Base-by-base conservation (phyloP, 2,329 filamentous ascomycete genomes). In the Phialophora tarda region DNA sequence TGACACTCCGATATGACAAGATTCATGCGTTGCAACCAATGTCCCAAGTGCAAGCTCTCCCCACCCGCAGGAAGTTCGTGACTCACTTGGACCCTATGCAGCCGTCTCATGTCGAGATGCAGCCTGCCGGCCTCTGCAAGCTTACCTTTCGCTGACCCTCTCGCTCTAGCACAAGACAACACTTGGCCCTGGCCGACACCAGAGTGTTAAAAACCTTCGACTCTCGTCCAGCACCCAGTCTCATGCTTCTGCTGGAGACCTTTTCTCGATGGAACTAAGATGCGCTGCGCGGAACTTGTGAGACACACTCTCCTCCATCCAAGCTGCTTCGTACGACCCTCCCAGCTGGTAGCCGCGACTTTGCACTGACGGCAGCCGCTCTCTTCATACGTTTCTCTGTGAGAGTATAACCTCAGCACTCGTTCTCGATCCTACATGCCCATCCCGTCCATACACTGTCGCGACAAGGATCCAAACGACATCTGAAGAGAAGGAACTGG, bases 1-100 rank as follows among this genome's bases (percentile, higher is more conserved):
- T 57, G 38, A 68, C 63, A 68, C 63, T 65, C 60, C 59, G 56
- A 57, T 62, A 65, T 65, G 60, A 59, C 51, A 54, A 64, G 51
- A 47, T 32, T 51, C 6, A 50, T 24, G 47, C 21, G 12, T 50
- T 50, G 21, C 7, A 50, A 26, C 8, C 24, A 6, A n/a, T 8
- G 11, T 17, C 21, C 24, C 48, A 8, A 26, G 48, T 26, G 30
- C 48, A 51, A 51, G 4, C 21, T 12, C 23, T 24, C 10, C 44
- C 5, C 12, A 14, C 8, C 48, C 5, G 10, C 48, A 12, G 8
- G 2, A 7, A 28, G 44, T 23, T 26, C 10, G 48, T 50, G 17
- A 10, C 47, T 50, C 21, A 50, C 47, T 50, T 23, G 24, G 47
- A 50, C 24, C 21, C 11, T 26, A 51, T 4, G 21, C 47, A 23